These are phyloP conservation scores for Aspergillus asperescens DNA, from an alignment of 495 filamentous ascomycete species.

Conservation along the genomic window DNA sequence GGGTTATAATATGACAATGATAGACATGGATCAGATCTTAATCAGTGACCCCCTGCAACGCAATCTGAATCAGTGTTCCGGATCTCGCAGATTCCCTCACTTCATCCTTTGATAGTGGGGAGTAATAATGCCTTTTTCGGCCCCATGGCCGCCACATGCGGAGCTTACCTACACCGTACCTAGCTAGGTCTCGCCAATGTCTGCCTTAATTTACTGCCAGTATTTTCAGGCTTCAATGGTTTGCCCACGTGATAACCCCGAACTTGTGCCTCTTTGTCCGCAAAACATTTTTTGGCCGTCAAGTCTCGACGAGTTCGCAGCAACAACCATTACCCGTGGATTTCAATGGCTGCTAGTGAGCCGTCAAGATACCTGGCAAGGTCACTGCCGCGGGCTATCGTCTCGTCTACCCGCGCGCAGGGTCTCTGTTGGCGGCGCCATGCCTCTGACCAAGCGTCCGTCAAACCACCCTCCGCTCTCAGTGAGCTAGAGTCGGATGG, in stretches of 20 bases:
- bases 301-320: slow-evolving; percentile 15
- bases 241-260: slow-evolving; percentile 18
- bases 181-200: too few relatives aligned
- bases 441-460: slow-evolving; percentile 43
- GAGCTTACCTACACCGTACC: too few relatives aligned
- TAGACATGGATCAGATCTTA: slow-evolving; percentile 1
- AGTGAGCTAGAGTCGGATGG: slow-evolving; percentile 37
- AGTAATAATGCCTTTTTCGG: too few relatives aligned
- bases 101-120: too few relatives aligned
- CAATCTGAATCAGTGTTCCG: too few relatives aligned
- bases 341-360: slow-evolving; percentile 40
- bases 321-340: slow-evolving; percentile 18
- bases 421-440: slow-evolving; percentile 39
- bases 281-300: slow-evolving; percentile 37
- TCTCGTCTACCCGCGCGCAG: slow-evolving; percentile 32
- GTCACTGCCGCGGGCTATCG: slow-evolving; percentile 37
- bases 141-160: slow-evolving; percentile 16
- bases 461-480: slow-evolving; percentile 26
- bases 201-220: slow-evolving; percentile 6
- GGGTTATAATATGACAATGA: background rate
- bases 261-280: slow-evolving; percentile 17
- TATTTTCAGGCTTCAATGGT: slow-evolving; percentile 8
- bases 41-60: background rate
- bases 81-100: background rate
- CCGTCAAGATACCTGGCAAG: slow-evolving; percentile 40